Base-by-base conservation (phyloP, 2,329 filamentous ascomycete genomes). In the Cladosporium cucumerinum region DNA sequence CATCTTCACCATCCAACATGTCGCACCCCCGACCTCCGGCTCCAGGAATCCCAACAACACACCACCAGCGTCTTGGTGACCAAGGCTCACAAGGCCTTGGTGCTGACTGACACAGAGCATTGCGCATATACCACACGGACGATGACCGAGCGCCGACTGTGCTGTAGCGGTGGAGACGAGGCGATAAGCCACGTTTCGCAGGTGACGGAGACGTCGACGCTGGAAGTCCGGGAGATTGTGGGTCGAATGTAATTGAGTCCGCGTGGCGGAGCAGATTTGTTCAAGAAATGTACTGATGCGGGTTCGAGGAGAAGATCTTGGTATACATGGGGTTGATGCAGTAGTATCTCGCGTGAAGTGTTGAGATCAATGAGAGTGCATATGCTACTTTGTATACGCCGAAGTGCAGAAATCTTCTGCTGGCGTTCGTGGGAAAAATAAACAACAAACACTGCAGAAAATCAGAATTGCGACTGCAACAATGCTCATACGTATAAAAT, bases 1-100 rank as follows among this genome's bases (percentile, higher is more conserved):
- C n/a, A 21, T 46, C 39, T 46, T 46, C 39, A 46, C 39, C 7
- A 46, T 23, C n/a, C 10, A 8, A n/a, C 39, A 21, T 3, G 7
- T 46, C n/a, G n/a, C 39, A 46, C 18, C 26, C 30, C 51, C 51
- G 28, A 51, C 18, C 28, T 32, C 51, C 51, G 51, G 26, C 51
- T n/a, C 51, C 10, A 18, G 16, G 5, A n/a, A n/a, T 54, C 51
- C 51, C 51, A 54, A 54, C 51, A 57, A 57, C 32, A 32, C 54
- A 34, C 32, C 54, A 57, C 54, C 54, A 57, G 21, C 54, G 10
- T 57, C 54, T 57, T 57, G 54, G 54, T 57, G 32, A 54, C 51
- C 51, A 54, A 54, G 51, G 51, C 51, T 21, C 26, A 26, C 48
- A 52, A 52, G 48, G 26, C 48, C 48, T 52, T 52, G 48, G n/a